Evolutionary conservation across 2,329 filamentous ascomycete species (phyloP).

Genomic region (Fusarium fracticaudum): DNA sequence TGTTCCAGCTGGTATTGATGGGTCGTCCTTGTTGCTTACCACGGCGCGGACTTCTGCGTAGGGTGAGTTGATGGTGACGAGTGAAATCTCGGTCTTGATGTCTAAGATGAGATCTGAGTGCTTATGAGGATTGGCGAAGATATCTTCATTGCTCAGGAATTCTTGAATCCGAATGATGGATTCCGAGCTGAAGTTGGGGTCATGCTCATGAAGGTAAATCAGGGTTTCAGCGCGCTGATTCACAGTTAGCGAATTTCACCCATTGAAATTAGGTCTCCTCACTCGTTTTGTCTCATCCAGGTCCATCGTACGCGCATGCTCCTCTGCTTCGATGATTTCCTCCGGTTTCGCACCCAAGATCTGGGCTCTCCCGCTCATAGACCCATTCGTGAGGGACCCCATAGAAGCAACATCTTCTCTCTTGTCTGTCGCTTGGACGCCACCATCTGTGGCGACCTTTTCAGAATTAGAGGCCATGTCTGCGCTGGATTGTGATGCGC

Average conservation of each 20-base stretch:
- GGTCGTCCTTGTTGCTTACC: conserved; percentile 64
- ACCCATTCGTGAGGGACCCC: conserved; percentile 2
- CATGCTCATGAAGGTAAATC: conserved; percentile 31
- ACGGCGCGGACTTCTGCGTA: conserved; percentile 65
- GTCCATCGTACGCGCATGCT: conserved; percentile 11
- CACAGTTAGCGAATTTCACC: background rate
- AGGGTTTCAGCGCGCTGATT: conserved; percentile 22
- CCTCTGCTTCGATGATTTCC: conserved; percentile 30
- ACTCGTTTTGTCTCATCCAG: conserved; percentile 21
- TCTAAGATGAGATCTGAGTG: conserved; percentile 56
- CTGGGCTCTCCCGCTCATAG: background rate
- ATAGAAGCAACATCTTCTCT: background rate
- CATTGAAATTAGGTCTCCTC: rapidly evolving
- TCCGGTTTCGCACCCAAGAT: conserved; percentile 19
- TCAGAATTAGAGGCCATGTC: conserved; percentile 5
- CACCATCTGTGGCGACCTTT: background rate
- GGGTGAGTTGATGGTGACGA: conserved; percentile 63
- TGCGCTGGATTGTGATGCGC: background rate
- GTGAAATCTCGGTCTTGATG: conserved; percentile 62
- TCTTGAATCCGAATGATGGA: conserved; percentile 21
- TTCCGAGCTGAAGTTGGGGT: conserved; percentile 36
- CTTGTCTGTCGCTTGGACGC: background rate
- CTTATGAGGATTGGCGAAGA: conserved; percentile 50
- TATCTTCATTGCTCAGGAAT: conserved; percentile 34
- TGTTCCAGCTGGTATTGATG: conserved; percentile 59